Conservation (phyloP, 345 rosid species). For the Melaleuca alternifolia region DNA sequence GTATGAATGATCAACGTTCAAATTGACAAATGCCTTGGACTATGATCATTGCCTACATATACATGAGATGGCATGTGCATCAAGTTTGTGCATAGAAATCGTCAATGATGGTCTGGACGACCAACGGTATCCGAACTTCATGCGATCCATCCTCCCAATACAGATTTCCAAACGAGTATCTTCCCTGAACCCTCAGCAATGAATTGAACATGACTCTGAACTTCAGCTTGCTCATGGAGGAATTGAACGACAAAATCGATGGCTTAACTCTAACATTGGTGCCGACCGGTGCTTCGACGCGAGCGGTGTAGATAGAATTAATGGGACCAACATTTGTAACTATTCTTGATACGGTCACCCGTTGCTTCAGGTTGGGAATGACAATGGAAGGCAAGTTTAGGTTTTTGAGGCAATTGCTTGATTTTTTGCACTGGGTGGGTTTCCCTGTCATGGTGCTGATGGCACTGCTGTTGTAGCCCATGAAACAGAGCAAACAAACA, state of each 20-base stretch:
- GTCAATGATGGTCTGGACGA: conserved; percentile 24
- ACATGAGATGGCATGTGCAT: background rate
- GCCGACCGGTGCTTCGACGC: conserved; percentile 44
- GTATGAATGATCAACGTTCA: background rate
- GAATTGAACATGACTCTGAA: conserved; percentile 31
- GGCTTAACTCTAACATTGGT: conserved; percentile 37
- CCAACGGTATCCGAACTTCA: conserved; percentile 34
- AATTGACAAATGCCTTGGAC: background rate
- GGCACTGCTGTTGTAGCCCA: conserved; percentile 43
- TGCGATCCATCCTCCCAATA: conserved; percentile 41
- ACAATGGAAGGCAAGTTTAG: conserved; percentile 62
- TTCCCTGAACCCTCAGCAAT: conserved; percentile 30
- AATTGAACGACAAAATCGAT: conserved; percentile 36
- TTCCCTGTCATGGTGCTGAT: conserved; percentile 33
- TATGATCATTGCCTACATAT: background rate
- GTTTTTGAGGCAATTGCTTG: conserved; percentile 20
- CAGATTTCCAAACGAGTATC: conserved; percentile 42
- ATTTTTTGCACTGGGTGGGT: conserved; percentile 28
- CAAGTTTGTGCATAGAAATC: conserved; percentile 17
- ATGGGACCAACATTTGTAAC: conserved; percentile 58
- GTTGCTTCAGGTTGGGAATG: conserved; percentile 42
- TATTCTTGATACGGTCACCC: conserved; percentile 35
- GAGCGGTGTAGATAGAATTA: conserved; percentile 33
- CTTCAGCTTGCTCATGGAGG: conserved; percentile 24
- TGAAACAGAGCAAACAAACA: conserved; percentile 37